Evolutionary conservation across 2,329 filamentous ascomycete species (phyloP), one percentile per base, ranked within the genome.

Genomic region (Aaosphaeria arxii): DNA sequence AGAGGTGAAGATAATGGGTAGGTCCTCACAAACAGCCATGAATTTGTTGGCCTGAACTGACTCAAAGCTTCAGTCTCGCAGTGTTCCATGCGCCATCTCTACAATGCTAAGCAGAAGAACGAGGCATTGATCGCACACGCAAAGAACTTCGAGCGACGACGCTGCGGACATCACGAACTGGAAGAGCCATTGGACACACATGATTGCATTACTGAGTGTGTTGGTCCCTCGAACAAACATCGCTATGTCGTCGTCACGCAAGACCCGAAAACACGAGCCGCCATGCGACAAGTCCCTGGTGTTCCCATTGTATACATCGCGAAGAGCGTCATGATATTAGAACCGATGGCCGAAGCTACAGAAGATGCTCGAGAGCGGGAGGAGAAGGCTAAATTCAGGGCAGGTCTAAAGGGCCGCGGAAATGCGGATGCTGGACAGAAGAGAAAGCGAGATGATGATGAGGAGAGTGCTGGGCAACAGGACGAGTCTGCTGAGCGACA

Each of bases 241-340:
- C 80, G 86, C 49, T 92, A 92, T 64, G 82, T 90, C 9, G 85
- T 92, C 17, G 88, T 88, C 6, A 86, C 82, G 52, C 88, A 92
- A 69, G 85, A 87, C 54, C 70, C 76, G 28, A 80, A 83, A 39
- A 77, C 89, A 41, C 75, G 88, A 55, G 76, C 78, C 42, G 73
- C 76, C 55, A 77, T 92, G 73, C 79, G 88, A 44, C 72, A 71
- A n/a, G 78, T 91, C 17, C 78, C 82, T 28, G 88, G 87, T 17
- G 86, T 89, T 43, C 89, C 89, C 17, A 68, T 92, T 52, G 81
- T 94, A 42, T 92, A 92, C 66, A 87, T 92, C 56, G 84, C 85
- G 55, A 78, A 87, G 47, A 88, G 85, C 52, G 88, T 95, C 46
- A 88, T 92, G 82, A 84, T 87, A 47, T 78, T 88, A 76, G 83